Conservation (phyloP, 805 yeast genomes). For the Scheffersomyces spartinae region DNA sequence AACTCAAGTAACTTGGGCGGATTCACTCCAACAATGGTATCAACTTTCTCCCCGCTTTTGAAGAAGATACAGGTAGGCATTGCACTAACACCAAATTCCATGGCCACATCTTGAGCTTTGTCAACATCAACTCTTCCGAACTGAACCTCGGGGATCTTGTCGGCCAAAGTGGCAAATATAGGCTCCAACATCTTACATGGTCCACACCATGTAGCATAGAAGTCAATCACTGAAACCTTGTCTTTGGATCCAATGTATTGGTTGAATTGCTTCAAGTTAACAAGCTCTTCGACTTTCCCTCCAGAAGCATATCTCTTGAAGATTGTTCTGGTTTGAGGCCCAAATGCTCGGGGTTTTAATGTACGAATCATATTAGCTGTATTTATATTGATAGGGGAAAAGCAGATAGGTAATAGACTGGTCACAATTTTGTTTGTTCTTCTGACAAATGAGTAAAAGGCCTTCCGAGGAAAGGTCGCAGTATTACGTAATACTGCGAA, state of each 20-base stretch:
- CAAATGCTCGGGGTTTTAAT: too few species aligned
- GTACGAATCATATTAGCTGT: too few species aligned
- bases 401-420: too few species aligned
- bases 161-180: conserved; percentile 20
- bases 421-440: too few species aligned
- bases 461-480: too few species aligned
- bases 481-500: too few species aligned
- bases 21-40: conserved; percentile 57
- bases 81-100: conserved; percentile 50
- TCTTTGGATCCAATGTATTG: conserved; percentile 14
- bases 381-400: too few species aligned
- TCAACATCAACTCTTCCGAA: conserved; percentile 70
- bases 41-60: conserved; percentile 47
- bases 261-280: conserved; percentile 20
- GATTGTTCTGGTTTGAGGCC: too few species aligned
- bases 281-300: neutral
- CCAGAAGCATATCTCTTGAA: too few species aligned
- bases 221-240: conserved; percentile 25
- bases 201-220: conserved; percentile 35
- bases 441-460: too few species aligned
- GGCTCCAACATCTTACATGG: conserved; percentile 34
- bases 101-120: conserved; percentile 45
- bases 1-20: conserved; percentile 22
- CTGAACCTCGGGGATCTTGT: conserved; percentile 33
- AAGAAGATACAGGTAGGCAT: conserved; percentile 67